Evolutionary conservation across 2,329 filamentous ascomycete species (phyloP).

Genomic region (Colletotrichum sp.): DNA sequence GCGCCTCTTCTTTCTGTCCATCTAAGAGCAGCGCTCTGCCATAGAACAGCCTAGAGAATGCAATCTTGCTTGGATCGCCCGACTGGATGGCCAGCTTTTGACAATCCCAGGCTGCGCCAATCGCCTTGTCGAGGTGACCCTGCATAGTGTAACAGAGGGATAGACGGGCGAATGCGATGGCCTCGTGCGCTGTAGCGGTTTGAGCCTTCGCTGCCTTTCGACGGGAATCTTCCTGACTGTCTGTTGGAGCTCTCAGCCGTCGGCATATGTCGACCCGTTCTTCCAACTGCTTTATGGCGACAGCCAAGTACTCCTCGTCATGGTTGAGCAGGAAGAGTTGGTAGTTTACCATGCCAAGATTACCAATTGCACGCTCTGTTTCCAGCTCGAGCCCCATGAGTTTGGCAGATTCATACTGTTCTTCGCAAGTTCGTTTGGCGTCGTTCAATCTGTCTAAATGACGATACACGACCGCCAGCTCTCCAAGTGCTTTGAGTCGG

Average conservation of each 20-base stretch:
- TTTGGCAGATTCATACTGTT: constrained; percentile 33
- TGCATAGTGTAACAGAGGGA: constrained; percentile 35
- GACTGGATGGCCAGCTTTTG: constrained; percentile 16
- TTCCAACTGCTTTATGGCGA: constrained; percentile 27
- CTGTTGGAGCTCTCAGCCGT: neutral
- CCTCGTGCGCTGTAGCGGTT: constrained; percentile 24
- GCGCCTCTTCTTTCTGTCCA: constrained; percentile 28
- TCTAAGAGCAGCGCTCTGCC: constrained; percentile 31
- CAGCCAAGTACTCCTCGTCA: constrained; percentile 25
- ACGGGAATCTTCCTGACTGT: neutral
- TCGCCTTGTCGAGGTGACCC: constrained; percentile 26
- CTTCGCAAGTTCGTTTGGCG: constrained; percentile 27
- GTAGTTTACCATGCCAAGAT: constrained; percentile 40
- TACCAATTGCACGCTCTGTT: constrained; percentile 37
- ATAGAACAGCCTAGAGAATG: constrained; percentile 36
- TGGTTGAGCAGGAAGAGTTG: constrained; percentile 30
- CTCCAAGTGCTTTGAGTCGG: constrained; percentile 23
- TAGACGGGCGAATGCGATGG: constrained; percentile 34
- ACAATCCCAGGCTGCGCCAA: constrained; percentile 20
- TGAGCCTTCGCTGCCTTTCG: neutral
- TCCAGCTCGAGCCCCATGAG: constrained; percentile 23
- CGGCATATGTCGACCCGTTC: neutral
- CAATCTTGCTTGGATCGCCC: constrained; percentile 30
- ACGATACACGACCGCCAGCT: constrained; percentile 36
- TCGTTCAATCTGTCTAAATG: constrained; percentile 33